These are phyloP conservation scores for Evansstolkia leycettana DNA, from an alignment of 495 filamentous ascomycete genomes.

Conservation along the genomic window DNA sequence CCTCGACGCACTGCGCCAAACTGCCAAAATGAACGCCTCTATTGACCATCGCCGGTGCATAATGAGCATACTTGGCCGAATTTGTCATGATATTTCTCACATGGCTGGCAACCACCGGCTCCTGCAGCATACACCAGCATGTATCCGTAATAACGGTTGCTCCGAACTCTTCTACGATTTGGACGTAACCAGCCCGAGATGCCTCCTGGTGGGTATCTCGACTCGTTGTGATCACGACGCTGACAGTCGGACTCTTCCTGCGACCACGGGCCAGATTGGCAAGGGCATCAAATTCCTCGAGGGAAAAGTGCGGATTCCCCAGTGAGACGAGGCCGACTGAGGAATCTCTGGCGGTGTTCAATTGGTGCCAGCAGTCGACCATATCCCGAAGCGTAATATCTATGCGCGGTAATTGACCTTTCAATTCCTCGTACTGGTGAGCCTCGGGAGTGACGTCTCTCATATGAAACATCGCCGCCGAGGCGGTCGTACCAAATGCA, in stretches of 20 bases:
- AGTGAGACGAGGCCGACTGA: slow-evolving; percentile 18
- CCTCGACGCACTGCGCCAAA: slow-evolving; percentile 9
- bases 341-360: slow-evolving; percentile 7
- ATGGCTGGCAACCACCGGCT: slow-evolving; percentile 10
- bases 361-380: slow-evolving; percentile 2
- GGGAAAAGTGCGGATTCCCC: slow-evolving; percentile 22
- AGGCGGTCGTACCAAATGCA: slow-evolving; percentile 18
- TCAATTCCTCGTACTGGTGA: neutral
- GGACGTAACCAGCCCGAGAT: slow-evolving; percentile 3
- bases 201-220: slow-evolving; percentile 10
- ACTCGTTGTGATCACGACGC: slow-evolving; percentile 11
- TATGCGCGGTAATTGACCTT: neutral
- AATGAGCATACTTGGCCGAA: slow-evolving; percentile 20
- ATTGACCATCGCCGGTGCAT: slow-evolving; percentile 10
- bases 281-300: slow-evolving; percentile 10
- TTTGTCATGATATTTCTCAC: slow-evolving; percentile 14
- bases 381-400: slow-evolving; percentile 1
- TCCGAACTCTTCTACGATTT: slow-evolving; percentile 10
- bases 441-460: slow-evolving; percentile 14
- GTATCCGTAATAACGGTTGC: slow-evolving; percentile 18
- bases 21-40: slow-evolving; percentile 10
- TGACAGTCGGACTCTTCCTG: slow-evolving; percentile 1
- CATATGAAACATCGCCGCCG: slow-evolving; percentile 23
- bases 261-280: slow-evolving; percentile 6
- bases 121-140: slow-evolving; percentile 20